Evolutionary conservation across 2,329 filamentous ascomycete species (phyloP), one percentile per base, ranked within the genome.

Genomic region (Fusarium xylarioides): DNA sequence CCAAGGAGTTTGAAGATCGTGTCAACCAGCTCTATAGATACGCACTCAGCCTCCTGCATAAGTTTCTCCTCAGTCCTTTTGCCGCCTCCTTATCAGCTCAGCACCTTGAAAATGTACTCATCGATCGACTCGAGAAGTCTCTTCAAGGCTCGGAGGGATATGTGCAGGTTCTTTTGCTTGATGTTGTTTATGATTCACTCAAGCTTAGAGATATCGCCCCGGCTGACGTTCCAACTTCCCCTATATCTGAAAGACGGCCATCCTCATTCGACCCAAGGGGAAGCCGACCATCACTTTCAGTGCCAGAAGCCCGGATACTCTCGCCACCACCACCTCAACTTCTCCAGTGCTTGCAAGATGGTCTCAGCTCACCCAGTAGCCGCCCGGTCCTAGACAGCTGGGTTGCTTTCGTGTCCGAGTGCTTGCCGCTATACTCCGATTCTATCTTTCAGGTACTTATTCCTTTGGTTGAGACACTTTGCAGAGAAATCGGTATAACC

Each of bases 401-500:
- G 97, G 91, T 98, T 15, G 87, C 89, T 35, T 95, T 99, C 74
- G 86, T 99, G 12, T 89, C 91, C 9, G 93, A 95, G 79, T 93
- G 94, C 49, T 84, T 99, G 35, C 94, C 95, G 0, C 86, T 97
- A 19, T 97, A 97, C 81, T 89, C 92, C 1, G 91, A 93, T 47
- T 90, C 92, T 10, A 94, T 98, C 50, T 98, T 98, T 80, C 93
- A 97, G 79, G 92, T 96, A 57, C 84, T 99, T 38, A 91, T 99
- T 59, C 96, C 95, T 16, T 86, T 99, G 7, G 95, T 98, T 2
- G 95, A 96, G 81, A 97, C 94, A 37, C 87, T 99, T 47, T 98
- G 95, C 80, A 87, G 86, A 64, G 91, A 97, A 80, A 92, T 98
- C 53, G 89, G 87, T 46, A 82, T 84, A 54, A 92, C 91, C 0